Base-by-base conservation (phyloP, 2,329 filamentous ascomycete species). In the Aspergillus tamarii region DNA sequence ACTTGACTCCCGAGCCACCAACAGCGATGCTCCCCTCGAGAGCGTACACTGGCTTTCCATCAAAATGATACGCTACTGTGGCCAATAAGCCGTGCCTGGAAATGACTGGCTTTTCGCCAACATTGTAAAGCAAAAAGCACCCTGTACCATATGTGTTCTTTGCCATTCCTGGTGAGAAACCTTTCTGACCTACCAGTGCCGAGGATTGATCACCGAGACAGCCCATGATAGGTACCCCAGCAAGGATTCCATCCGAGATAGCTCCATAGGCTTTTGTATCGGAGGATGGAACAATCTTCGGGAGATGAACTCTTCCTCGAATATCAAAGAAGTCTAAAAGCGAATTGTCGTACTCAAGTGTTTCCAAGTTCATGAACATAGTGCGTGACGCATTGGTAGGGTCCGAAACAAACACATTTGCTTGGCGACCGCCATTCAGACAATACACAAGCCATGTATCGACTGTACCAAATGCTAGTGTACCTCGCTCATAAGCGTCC, bases 101-200 rank as follows among this genome's bases (percentile, higher is more conserved):
- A 63, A 96, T 90, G 59, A 96, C 92, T 8, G 93, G 93, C 77
- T 92, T 89, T 39, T 88, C 85, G 58, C 93, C 93, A 48, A 96
- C 91, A 73, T 96, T 96, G 82, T 95, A 96, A 6, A 96, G 84
- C 64, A 96, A 82, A 82, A 96, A 96, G 76, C 92, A 95, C 28
- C 93, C 93, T 0, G 93, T 96, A 34, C 93, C 93, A 75, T 96
- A 96, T 0, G 92, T 96, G 78, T 95, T 96, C 83, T 96, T 96
- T 30, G 92, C 93, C 75, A 89, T 87, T 52, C 93, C 93, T 0
- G 92, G 89, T 8, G 84, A 86, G 80, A 96, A 96, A 5, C 91
- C 93, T 74, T 91, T 90, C 76, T 95, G 92, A 39, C 93, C 93
- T 30, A 96, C 92, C 41, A 96, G 83, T 12, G 93, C 92, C 60